These are phyloP conservation scores for Eutrema heterophyllum DNA, from an alignment of 345 rosid genomes.

Conservation along the genomic window DNA sequence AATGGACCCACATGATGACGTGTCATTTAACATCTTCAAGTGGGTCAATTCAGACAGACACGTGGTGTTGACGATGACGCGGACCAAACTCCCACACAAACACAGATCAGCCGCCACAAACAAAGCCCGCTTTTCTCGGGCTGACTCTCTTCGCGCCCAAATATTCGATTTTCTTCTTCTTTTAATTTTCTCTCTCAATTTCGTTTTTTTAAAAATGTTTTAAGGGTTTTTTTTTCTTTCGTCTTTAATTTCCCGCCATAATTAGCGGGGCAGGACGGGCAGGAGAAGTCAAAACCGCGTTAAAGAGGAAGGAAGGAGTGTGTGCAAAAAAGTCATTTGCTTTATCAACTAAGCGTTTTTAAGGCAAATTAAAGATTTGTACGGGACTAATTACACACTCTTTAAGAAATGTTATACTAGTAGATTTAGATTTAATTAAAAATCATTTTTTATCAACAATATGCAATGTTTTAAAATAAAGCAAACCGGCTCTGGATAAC, in stretches of 20 bases:
- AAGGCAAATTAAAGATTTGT: background rate
- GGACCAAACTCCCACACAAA: slow-evolving; percentile 18
- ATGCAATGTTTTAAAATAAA: background rate
- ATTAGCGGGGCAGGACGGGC: slow-evolving; percentile 10
- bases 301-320: background rate
- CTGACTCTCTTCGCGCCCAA: slow-evolving; percentile 18
- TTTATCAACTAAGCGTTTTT: background rate
- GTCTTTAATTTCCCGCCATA: slow-evolving; percentile 7
- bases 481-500: background rate
- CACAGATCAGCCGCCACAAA: slow-evolving; percentile 11
- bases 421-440: background rate
- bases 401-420: background rate
- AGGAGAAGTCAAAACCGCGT: slow-evolving; percentile 24
- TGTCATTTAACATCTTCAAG: background rate
- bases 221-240: background rate
- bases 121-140: slow-evolving; percentile 17
- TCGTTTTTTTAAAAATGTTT: no score
- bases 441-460: background rate
- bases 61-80: background rate
- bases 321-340: background rate
- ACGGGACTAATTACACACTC: slow-evolving; percentile 9
- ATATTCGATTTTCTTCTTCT: background rate
- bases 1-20: slow-evolving; percentile 1
- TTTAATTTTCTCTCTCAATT: background rate
- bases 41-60: slow-evolving; percentile 13